phyloP scores from a whole-genome alignment of 108 stramenopile species.

The Skeletonema potamos region DNA sequence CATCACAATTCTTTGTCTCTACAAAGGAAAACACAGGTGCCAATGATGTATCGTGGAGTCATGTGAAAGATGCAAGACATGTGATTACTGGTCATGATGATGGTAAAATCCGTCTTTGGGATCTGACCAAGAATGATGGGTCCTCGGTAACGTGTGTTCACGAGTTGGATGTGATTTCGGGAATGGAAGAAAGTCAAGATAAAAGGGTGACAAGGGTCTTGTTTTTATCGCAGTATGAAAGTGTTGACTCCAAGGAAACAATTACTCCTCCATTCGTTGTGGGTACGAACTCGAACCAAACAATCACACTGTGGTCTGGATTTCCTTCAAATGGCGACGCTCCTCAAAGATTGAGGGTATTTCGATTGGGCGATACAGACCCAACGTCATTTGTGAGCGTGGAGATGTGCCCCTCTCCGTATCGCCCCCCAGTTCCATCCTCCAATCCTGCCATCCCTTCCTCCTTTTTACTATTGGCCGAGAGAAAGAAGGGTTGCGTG shows the following conservation, averaged over 20 bases:
- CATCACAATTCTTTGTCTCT: constrained; percentile 34
- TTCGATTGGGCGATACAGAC: constrained; percentile 36
- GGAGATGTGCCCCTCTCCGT: constrained; percentile 54
- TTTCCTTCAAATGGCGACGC: constrained; percentile 39
- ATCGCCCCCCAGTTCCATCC: constrained; percentile 39
- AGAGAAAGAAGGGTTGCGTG: constrained; percentile 49
- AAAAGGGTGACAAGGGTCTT: constrained; percentile 24
- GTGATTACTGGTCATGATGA: constrained; percentile 64
- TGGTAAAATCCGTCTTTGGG: constrained; percentile 72
- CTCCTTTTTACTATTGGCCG: constrained; percentile 64
- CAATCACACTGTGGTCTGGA: constrained; percentile 71
- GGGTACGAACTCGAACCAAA: constrained; percentile 53
- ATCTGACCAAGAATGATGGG: constrained; percentile 33
- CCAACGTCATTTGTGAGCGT: constrained; percentile 48
- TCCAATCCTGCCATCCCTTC: constrained; percentile 50
- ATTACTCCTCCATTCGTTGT: constrained; percentile 76
- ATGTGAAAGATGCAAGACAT: constrained; percentile 47
- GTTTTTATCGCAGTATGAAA: constrained; percentile 67
- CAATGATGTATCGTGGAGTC: constrained; percentile 70
- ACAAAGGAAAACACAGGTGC: constrained; percentile 9
- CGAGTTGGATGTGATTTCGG: constrained; percentile 3
- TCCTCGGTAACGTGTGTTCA: background rate
- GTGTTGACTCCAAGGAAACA: constrained; percentile 4
- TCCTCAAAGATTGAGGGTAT: constrained; percentile 50
- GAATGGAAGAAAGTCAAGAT: background rate